These are phyloP conservation scores for Lentinula boryana DNA, from an alignment of 768 basidiomycete genomes.

Conservation along the genomic window DNA sequence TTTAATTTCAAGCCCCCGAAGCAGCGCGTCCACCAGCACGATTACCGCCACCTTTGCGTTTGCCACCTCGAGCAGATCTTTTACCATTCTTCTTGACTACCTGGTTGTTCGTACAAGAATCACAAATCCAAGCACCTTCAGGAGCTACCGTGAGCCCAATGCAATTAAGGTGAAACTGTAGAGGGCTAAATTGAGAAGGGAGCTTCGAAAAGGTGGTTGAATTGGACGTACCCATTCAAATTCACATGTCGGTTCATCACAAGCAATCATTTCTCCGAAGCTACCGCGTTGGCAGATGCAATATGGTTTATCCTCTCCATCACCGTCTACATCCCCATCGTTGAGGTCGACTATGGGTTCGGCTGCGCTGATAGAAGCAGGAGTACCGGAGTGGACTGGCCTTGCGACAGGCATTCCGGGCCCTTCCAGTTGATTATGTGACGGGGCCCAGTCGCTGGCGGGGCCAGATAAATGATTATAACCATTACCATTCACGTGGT, in stretches of 20 bases:
- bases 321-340: slow-evolving; percentile 48
- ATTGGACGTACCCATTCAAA: slow-evolving; percentile 79
- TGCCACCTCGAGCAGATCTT: slow-evolving; percentile 47
- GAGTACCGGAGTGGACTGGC: background rate
- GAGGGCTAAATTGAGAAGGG: slow-evolving; percentile 7
- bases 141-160: slow-evolving; percentile 63
- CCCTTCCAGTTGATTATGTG: slow-evolving; percentile 58
- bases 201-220: slow-evolving; percentile 2
- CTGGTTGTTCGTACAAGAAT: slow-evolving; percentile 55
- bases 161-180: slow-evolving; percentile 76
- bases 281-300: slow-evolving; percentile 83
- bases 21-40: slow-evolving; percentile 1
- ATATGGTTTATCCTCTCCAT: slow-evolving; percentile 64
- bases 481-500: slow-evolving; percentile 25
- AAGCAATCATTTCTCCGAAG: slow-evolving; percentile 94
- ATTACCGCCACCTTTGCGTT: slow-evolving; percentile 23
- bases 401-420: slow-evolving; percentile 73
- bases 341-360: slow-evolving; percentile 30
- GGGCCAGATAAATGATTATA: slow-evolving; percentile 27
- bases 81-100: slow-evolving; percentile 44
- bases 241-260: slow-evolving; percentile 76
- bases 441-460: slow-evolving; percentile 41
- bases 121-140: slow-evolving; percentile 73
- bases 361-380: background rate
- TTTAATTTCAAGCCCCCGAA: background rate